A percentile compares a stretch with the other conserved stretches of the same genome.
These are phyloP conservation scores for Sphaerulina populicola DNA, from an alignment of 2,329 filamentous ascomycete species.

Conservation along the genomic window DNA sequence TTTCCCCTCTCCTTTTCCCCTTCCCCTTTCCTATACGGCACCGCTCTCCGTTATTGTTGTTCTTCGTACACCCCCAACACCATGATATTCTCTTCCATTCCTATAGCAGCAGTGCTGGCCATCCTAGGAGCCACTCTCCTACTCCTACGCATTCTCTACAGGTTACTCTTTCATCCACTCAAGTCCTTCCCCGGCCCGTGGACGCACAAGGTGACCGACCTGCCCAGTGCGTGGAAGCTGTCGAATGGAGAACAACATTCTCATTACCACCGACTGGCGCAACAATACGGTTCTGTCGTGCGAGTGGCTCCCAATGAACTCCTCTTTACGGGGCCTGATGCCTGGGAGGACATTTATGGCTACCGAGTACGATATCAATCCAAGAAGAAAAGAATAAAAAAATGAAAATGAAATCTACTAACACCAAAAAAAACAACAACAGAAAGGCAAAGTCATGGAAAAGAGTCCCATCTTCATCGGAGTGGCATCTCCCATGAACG, in stretches of 20 bases:
- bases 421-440: too few species aligned
- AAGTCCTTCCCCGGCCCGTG: neutral
- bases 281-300: conserved; percentile 3
- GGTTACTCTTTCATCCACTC: neutral
- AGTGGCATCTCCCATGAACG: conserved; percentile 8
- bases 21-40: too few species aligned
- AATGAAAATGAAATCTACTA: too few species aligned
- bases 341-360: conserved; percentile 7
- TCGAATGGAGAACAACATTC: conserved; percentile 1
- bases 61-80: too few species aligned
- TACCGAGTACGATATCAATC: too few species aligned
- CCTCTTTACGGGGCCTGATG: conserved; percentile 1
- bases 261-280: neutral
- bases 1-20: too few species aligned
- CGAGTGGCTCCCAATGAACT: conserved; percentile 7
- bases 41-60: too few species aligned
- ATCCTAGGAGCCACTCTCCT: too few species aligned
- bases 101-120: too few species aligned
- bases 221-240: neutral
- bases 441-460: conserved; percentile 11
- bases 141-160: neutral
- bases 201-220: neutral
- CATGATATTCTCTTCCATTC: neutral
- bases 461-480: conserved; percentile 14
- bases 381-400: too few species aligned